These are phyloP conservation scores for Cantharellus cinnabarinus DNA, from an alignment of 768 basidiomycete species.

Conservation along the genomic window DNA sequence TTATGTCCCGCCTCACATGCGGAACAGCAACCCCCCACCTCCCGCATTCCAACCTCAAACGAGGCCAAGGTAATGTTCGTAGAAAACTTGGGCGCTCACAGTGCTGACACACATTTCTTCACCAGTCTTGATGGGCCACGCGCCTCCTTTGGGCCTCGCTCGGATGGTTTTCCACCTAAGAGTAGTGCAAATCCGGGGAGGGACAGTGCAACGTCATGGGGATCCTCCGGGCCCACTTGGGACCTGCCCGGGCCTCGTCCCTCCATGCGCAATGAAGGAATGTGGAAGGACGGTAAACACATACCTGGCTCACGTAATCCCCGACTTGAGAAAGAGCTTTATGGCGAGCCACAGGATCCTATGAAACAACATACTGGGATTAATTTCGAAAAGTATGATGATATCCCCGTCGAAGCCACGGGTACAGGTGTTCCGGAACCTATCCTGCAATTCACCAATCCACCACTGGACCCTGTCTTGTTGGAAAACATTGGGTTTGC, in stretches of 20 bases:
- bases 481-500: slow-evolving; percentile 88
- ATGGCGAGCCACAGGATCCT: slow-evolving; percentile 69
- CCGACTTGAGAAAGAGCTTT: slow-evolving; percentile 90
- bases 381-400: slow-evolving; percentile 99
- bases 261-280: slow-evolving; percentile 17
- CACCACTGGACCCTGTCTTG: slow-evolving; percentile 81
- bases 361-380: slow-evolving; percentile 90
- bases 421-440: slow-evolving; percentile 96
- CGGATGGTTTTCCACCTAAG: neutral
- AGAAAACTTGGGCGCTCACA: no score
- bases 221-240: slow-evolving; percentile 2
- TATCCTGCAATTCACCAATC: slow-evolving; percentile 62
- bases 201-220: slow-evolving; percentile 23
- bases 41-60: slow-evolving; percentile 11
- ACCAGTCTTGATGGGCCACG: slow-evolving; percentile 15
- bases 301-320: slow-evolving; percentile 62
- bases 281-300: slow-evolving; percentile 82
- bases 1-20: slow-evolving; percentile 79
- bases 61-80: no score
- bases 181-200: neutral
- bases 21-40: slow-evolving; percentile 56
- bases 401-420: slow-evolving; percentile 97
- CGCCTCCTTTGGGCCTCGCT: neutral
- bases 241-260: slow-evolving; percentile 2
- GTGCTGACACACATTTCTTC: neutral